These are phyloP conservation scores for Xylariaceae sp. DNA, from an alignment of 2,329 filamentous ascomycete species.

Conservation along the genomic window DNA sequence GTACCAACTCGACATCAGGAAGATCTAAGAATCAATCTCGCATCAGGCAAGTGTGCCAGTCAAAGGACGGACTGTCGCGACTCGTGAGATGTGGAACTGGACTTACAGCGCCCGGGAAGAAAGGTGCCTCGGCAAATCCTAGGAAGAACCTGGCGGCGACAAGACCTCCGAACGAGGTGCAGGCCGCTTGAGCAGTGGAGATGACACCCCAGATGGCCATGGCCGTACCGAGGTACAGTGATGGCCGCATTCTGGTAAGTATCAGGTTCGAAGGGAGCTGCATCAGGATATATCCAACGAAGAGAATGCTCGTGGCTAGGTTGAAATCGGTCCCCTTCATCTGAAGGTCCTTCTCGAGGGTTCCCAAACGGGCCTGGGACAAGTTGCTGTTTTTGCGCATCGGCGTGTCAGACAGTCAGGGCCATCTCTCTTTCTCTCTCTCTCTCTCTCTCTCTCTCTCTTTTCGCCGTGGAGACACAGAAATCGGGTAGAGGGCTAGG, in stretches of 20 bases:
- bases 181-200: constrained; percentile 42
- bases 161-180: constrained; percentile 37
- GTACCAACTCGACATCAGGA: constrained; percentile 44
- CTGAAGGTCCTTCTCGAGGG: constrained; percentile 46
- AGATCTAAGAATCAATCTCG: constrained; percentile 25
- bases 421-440: too few species aligned
- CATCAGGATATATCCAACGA: constrained; percentile 56
- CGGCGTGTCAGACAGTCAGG: too few species aligned
- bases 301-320: constrained; percentile 48
- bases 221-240: constrained; percentile 45
- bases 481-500: not conserved
- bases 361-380: constrained; percentile 49
- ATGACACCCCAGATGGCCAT: constrained; percentile 36
- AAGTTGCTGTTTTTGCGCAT: constrained; percentile 37
- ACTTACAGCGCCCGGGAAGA: constrained; percentile 40
- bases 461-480: too few species aligned
- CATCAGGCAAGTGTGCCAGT: too few species aligned
- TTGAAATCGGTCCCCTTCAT: constrained; percentile 55
- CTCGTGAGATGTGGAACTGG: too few species aligned
- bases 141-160: constrained; percentile 44
- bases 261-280: constrained; percentile 57
- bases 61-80: too few species aligned
- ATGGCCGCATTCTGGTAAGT: constrained; percentile 48
- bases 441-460: too few species aligned
- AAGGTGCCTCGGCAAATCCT: constrained; percentile 45